Evolutionary conservation across 2,329 filamentous ascomycete genomes (phyloP).

Genomic region (Colletotrichum tropicale): DNA sequence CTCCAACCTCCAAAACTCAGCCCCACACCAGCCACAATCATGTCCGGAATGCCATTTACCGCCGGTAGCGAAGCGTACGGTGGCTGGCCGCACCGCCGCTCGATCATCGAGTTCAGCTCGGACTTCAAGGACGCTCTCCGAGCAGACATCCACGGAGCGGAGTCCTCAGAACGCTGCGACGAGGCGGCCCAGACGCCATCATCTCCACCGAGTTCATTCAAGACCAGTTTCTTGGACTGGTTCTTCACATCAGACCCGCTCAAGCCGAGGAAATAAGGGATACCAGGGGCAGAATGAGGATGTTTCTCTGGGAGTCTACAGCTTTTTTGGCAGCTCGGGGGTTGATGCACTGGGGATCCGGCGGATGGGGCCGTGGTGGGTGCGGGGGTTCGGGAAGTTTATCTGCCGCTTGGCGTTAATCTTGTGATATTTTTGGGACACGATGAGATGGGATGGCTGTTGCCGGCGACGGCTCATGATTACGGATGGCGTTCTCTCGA

Average conservation of each 20-base stretch:
- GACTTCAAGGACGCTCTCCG: constrained; percentile 12
- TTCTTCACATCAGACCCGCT: not conserved
- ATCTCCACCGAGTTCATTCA: not conserved
- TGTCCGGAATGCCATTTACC: constrained; percentile 8
- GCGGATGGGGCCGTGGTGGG: not conserved
- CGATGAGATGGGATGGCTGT: not conserved
- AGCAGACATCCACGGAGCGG: constrained; percentile 11
- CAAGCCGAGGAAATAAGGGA: not conserved
- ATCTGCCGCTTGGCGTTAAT: not conserved
- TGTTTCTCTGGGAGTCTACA: not conserved
- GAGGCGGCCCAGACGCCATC: not conserved
- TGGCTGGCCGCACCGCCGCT: not conserved
- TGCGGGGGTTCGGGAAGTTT: not conserved
- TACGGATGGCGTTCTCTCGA: not conserved
- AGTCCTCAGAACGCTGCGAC: not conserved
- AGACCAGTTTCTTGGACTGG: not conserved
- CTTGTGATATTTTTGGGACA: not conserved
- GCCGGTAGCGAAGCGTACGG: not conserved
- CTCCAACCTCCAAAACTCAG: not conserved
- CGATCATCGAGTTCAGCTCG: not conserved
- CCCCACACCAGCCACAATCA: not conserved
- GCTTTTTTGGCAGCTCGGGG: not conserved
- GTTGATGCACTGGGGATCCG: not conserved
- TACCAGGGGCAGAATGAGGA: not conserved
- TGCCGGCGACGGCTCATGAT: not conserved